Evolutionary conservation across 2,329 filamentous ascomycete genomes (phyloP).

Genomic region (Waltergamsia citrina): DNA sequence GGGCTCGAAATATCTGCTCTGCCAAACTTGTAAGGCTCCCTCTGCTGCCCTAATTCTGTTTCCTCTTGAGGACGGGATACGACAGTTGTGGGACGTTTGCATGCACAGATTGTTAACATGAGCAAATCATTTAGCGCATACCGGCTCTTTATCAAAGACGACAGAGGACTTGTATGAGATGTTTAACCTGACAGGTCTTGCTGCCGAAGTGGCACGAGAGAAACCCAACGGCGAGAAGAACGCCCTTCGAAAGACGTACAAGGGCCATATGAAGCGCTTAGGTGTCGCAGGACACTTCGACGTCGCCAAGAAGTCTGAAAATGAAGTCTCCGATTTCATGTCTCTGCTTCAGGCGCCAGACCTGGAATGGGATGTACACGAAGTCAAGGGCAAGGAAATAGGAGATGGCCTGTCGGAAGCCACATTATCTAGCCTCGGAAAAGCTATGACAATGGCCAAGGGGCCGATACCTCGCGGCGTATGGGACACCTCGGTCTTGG

Average conservation of each 20-base stretch:
- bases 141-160: constrained; percentile 34
- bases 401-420: constrained; percentile 38
- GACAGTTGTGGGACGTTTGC: constrained; percentile 14
- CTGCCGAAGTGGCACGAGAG: constrained; percentile 51
- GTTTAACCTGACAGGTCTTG: constrained; percentile 46
- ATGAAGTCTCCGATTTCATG: constrained; percentile 41
- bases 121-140: constrained; percentile 32
- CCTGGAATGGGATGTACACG: constrained; percentile 46
- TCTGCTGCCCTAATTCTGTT: constrained; percentile 22
- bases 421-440: constrained; percentile 31
- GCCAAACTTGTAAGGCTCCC: constrained; percentile 58
- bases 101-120: constrained; percentile 30
- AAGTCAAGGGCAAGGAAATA: constrained; percentile 46
- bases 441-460: constrained; percentile 47
- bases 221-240: constrained; percentile 60
- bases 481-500: constrained; percentile 51
- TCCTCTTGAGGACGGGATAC: constrained; percentile 13
- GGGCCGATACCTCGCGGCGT: constrained; percentile 43
- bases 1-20: constrained; percentile 57
- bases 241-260: constrained; percentile 57
- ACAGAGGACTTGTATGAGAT: constrained; percentile 50
- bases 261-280: constrained; percentile 56
- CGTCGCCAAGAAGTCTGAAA: constrained; percentile 41
- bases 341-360: constrained; percentile 41
- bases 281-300: constrained; percentile 55